These are phyloP conservation scores for Arachis stenosperma DNA, from an alignment of 306 rosid genomes.

Conservation along the genomic window DNA sequence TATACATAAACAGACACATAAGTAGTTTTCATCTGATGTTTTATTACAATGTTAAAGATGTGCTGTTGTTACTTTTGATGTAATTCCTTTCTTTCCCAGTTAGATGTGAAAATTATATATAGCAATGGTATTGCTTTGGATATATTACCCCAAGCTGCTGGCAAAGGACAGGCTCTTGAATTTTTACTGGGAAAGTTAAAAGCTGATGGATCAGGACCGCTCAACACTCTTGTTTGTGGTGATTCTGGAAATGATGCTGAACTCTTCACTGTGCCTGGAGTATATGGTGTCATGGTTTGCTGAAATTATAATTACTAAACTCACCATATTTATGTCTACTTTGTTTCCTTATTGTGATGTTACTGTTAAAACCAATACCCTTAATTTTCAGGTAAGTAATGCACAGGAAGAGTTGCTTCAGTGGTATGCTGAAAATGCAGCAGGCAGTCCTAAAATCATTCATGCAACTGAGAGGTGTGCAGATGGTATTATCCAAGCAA, in stretches of 20 bases:
- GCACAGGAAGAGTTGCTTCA: conserved; percentile 75
- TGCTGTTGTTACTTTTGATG: conserved; percentile 22
- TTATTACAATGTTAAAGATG: conserved; percentile 30
- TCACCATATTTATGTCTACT: conserved; percentile 19
- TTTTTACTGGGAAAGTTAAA: conserved; percentile 61
- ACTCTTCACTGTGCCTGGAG: conserved; percentile 60
- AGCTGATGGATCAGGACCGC: conserved; percentile 51
- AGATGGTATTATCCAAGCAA: conserved; percentile 79
- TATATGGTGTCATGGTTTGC: conserved; percentile 83
- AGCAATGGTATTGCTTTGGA: conserved; percentile 81
- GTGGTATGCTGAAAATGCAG: conserved; percentile 65
- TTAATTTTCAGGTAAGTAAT: conserved; percentile 63
- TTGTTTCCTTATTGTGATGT: conserved; percentile 21
- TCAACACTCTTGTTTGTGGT: conserved; percentile 83
- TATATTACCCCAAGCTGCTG: conserved; percentile 73
- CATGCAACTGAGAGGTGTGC: conserved; percentile 82
- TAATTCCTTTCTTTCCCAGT: conserved; percentile 49
- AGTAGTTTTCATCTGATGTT: conserved; percentile 1
- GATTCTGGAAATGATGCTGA: conserved; percentile 92
- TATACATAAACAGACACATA: neutral
- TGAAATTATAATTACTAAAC: conserved; percentile 16
- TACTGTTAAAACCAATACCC: conserved; percentile 26
- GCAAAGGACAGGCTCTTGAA: conserved; percentile 77
- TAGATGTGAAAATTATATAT: conserved; percentile 78
- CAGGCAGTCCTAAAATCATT: conserved; percentile 48